A percentile compares a stretch with the other conserved stretches of the same genome.
phyloP scores from a whole-genome alignment of 2,329 filamentous ascomycete species.

The Aspergillus ochraceoroseus region DNA sequence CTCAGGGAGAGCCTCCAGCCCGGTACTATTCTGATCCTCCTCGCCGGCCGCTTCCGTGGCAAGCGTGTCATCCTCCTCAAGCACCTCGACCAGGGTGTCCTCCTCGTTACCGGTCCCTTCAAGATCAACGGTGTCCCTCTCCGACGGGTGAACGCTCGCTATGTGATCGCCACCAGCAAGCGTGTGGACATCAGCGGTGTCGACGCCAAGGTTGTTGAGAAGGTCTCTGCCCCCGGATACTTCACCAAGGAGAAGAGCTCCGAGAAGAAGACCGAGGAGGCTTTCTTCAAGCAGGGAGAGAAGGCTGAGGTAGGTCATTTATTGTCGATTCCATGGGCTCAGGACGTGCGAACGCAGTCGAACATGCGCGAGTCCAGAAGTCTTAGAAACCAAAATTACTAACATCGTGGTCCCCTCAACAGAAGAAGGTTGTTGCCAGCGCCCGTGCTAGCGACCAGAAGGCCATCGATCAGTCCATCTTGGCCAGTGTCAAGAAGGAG shows the following conservation, averaged over 20 bases:
- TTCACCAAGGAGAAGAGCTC: constrained; percentile 88
- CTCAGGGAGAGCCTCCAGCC: constrained; percentile 85
- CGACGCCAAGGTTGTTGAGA: constrained; percentile 66
- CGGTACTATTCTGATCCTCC: constrained; percentile 95
- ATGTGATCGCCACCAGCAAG: constrained; percentile 49
- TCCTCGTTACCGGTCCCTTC: constrained; percentile 98
- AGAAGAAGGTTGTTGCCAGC: constrained; percentile 97
- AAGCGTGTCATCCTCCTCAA: constrained; percentile 99
- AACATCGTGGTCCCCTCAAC: constrained; percentile 28
- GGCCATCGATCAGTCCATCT: constrained; percentile 91
- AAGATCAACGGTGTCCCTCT: constrained; percentile 99
- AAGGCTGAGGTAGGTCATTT: constrained; percentile 75
- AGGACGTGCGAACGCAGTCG: neutral
- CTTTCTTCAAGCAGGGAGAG: constrained; percentile 99
- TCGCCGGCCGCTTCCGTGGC: constrained; percentile 98
- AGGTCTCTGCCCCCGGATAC: constrained; percentile 87
- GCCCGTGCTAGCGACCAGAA: constrained; percentile 96
- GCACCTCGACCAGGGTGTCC: constrained; percentile 92
- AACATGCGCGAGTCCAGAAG: too few relatives aligned
- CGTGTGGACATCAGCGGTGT: constrained; percentile 65
- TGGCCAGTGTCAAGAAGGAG: constrained; percentile 98
- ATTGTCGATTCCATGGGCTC: neutral
- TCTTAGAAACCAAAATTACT: too few relatives aligned
- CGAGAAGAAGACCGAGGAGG: constrained; percentile 96
- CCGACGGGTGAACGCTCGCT: constrained; percentile 60